These are phyloP conservation scores for Prunus davidiana DNA, from an alignment of 306 rosid species.

Conservation along the genomic window DNA sequence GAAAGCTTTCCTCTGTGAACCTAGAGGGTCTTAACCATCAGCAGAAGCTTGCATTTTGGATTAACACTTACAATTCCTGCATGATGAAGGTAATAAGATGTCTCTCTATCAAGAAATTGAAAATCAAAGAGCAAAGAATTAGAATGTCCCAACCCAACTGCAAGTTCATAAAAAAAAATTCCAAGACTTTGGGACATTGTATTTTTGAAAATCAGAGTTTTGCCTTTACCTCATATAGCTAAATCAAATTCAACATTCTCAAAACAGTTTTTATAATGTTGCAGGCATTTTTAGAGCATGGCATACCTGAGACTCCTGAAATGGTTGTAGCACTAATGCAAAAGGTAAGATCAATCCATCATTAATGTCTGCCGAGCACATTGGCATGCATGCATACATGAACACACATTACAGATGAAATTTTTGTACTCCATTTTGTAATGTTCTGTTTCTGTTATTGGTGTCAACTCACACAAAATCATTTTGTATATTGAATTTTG, in stretches of 20 bases:
- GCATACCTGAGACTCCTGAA: conserved; percentile 90
- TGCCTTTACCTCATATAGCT: background rate
- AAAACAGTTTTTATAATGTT: conserved; percentile 23
- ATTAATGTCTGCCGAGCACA: conserved; percentile 1
- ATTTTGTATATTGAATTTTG: background rate
- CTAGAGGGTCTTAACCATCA: conserved; percentile 86
- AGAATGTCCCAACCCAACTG: background rate
- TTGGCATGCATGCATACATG: background rate
- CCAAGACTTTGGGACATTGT: background rate
- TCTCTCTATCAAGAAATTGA: conserved; percentile 6
- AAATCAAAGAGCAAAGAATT: background rate
- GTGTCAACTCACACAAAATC: background rate
- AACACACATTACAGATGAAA: background rate
- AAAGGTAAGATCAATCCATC: conserved; percentile 49
- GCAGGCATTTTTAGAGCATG: conserved; percentile 80
- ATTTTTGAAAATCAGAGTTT: background rate
- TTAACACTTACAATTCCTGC: conserved; percentile 87
- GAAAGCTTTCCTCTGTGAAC: conserved; percentile 68
- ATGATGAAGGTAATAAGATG: conserved; percentile 64
- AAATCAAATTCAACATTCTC: background rate
- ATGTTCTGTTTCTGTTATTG: background rate
- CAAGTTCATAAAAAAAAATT: background rate
- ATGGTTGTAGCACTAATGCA: conserved; percentile 90
- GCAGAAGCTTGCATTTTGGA: conserved; percentile 98
- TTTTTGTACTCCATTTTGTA: background rate